These are phyloP conservation scores for Carex cristatella DNA, from an alignment of 176 grass and related monocot species.

Conservation along the genomic window DNA sequence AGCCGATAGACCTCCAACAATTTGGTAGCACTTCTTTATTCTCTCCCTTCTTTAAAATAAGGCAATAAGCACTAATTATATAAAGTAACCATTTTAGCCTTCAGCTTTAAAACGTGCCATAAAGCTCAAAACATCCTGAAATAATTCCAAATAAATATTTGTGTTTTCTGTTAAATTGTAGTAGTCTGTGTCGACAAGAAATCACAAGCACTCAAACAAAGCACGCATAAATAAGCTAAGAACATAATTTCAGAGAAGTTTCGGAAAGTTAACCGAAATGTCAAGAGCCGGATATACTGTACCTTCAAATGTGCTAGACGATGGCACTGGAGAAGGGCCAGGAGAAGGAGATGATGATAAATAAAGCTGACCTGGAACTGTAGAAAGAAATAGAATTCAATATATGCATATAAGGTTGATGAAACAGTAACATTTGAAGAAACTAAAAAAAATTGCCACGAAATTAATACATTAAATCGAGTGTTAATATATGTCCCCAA, in stretches of 20 bases:
- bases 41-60: background rate
- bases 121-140: background rate
- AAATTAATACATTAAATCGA: background rate
- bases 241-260: constrained; percentile 2
- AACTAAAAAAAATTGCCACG: background rate
- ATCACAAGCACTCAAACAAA: background rate
- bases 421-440: background rate
- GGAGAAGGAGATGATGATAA: constrained; percentile 32
- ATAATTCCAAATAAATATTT: background rate
- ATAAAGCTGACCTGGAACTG: constrained; percentile 77
- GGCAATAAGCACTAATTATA: background rate
- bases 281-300: background rate
- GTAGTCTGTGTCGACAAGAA: background rate
- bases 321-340: constrained; percentile 45
- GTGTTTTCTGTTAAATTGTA: background rate
- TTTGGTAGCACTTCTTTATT: background rate
- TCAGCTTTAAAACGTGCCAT: background rate
- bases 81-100: background rate
- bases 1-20: background rate
- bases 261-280: background rate
- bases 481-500: background rate
- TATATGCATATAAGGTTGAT: background rate
- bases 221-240: background rate
- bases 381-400: constrained; percentile 18
- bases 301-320: constrained; percentile 49